Conservation (phyloP, 2,329 filamentous ascomycete genomes). For the Curvularia eragrostidis region DNA sequence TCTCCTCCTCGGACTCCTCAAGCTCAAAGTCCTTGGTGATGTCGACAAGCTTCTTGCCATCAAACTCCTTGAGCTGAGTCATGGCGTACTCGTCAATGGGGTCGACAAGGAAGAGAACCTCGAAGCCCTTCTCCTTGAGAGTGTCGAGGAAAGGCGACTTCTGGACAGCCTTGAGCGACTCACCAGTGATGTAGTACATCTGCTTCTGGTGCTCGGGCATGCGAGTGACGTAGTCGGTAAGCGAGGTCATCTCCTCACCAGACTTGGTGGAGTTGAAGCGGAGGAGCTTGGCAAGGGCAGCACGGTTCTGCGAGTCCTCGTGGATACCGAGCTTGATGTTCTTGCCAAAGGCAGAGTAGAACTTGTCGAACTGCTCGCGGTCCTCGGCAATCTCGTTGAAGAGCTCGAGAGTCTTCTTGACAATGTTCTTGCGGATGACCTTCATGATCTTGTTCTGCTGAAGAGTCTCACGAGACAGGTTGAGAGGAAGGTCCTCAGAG, state of each 20-base stretch:
- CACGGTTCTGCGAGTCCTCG: constrained; percentile 98
- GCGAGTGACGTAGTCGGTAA: constrained; percentile 96
- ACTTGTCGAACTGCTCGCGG: constrained; percentile 99
- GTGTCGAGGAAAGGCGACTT: constrained; percentile 99
- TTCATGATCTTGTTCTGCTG: constrained; percentile 99
- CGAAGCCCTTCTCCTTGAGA: constrained; percentile 98
- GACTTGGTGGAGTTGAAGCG: constrained; percentile 99
- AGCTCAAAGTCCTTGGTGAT: constrained; percentile 99
- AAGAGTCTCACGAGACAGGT: constrained; percentile 99
- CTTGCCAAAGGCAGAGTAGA: constrained; percentile 99
- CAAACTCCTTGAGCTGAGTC: constrained; percentile 99
- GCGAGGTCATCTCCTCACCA: constrained; percentile 91
- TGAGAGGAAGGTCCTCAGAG: constrained; percentile 98
- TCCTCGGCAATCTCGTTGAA: constrained; percentile 99
- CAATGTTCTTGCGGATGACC: constrained; percentile 99
- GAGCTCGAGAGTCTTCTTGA: constrained; percentile 99
- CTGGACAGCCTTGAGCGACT: constrained; percentile 96
- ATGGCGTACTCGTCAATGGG: constrained; percentile 99
- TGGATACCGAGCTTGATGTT: constrained; percentile 99
- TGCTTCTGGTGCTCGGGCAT: constrained; percentile 99
- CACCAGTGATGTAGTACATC: constrained; percentile 99
- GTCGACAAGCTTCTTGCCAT: constrained; percentile 99
- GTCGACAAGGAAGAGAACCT: constrained; percentile 99
- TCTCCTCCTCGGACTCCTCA: constrained; percentile 99
- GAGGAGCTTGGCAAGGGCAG: constrained; percentile 92